Base-by-base conservation (phyloP, 805 yeast species). In the Tetrapisispora pingtungensis region DNA sequence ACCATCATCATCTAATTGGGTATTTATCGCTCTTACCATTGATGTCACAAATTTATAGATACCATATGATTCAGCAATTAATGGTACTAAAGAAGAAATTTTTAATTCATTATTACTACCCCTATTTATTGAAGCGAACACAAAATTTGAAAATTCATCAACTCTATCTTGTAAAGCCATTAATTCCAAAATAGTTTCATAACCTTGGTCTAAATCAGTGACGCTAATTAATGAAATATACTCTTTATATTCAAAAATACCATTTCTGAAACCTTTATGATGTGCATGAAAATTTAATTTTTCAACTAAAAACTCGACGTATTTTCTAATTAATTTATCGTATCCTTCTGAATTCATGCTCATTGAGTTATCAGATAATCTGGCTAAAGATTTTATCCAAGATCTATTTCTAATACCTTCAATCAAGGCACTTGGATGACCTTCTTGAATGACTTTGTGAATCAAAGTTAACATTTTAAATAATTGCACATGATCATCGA, bases 391-490 rank as follows among this genome's bases (percentile, higher is more conserved):
- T 44, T 80, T 76, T 40, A 90, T 71, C 81, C 94, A 90, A 42
- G 79, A 83, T 41, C 79, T 69, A 59, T 88, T 86, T 49, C 78
- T 71, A 56, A 78, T 83, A 1, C 87, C 97, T 55, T 87, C 96
- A 42, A 76, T 72, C 55, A 90, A 67, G 6, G 86, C 80, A 24
- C 85, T 74, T 13, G 87, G 87, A 61, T 90, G 97, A n/a, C 98
- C 98, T 64, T 90, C 98, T 62, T 93, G 97, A n/a, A 90, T 67
- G 6, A 93, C 90, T 57, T 90, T 89, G 57, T 90, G 97, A 40
- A 88, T 73, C 51, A 85, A 74, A 43, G 89, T 84, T 58, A 93
- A 69, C 14, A 94, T 81, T 61, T 90, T 90, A 69, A 88, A 89
- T 49, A 84, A 64, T 64, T 84, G 95, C 15, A 89, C 74, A 52